Conservation (phyloP, 495 filamentous ascomycete species). For the Tuber indicum region DNA sequence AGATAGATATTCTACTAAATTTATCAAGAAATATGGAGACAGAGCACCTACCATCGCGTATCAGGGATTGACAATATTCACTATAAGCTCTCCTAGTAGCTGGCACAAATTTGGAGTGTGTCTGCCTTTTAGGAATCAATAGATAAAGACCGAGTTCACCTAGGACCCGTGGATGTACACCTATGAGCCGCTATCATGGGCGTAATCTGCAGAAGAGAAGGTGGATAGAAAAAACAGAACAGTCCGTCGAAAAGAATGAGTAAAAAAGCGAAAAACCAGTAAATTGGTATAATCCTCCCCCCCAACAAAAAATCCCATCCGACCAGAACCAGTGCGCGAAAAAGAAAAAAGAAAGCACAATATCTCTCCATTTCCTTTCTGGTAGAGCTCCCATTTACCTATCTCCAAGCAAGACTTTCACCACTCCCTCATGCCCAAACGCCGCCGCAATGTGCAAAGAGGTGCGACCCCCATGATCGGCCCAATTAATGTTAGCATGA, state of each 20-base stretch:
- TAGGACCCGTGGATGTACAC: neutral
- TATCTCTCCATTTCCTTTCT: neutral
- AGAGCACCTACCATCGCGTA: neutral
- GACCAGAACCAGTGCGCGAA: neutral
- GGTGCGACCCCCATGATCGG: constrained; percentile 25
- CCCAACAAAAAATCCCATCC: neutral
- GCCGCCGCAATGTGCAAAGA: constrained; percentile 31
- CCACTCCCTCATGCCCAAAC: constrained; percentile 15
- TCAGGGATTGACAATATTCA: neutral
- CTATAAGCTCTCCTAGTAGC: neutral
- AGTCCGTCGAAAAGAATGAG: neutral
- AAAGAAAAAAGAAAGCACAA: neutral
- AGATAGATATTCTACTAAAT: neutral
- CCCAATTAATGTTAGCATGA: constrained; percentile 20
- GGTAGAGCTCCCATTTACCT: neutral
- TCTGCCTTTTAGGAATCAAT: neutral
- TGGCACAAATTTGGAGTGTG: neutral
- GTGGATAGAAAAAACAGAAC: neutral
- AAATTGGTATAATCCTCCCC: neutral
- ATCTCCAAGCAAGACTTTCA: constrained; percentile 17
- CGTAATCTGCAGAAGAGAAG: neutral
- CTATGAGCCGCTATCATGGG: neutral
- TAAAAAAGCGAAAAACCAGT: neutral
- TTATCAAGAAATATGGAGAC: neutral
- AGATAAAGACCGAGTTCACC: neutral